phyloP scores from a whole-genome alignment of 345 rosid species.

The Corchorus capsularis region DNA sequence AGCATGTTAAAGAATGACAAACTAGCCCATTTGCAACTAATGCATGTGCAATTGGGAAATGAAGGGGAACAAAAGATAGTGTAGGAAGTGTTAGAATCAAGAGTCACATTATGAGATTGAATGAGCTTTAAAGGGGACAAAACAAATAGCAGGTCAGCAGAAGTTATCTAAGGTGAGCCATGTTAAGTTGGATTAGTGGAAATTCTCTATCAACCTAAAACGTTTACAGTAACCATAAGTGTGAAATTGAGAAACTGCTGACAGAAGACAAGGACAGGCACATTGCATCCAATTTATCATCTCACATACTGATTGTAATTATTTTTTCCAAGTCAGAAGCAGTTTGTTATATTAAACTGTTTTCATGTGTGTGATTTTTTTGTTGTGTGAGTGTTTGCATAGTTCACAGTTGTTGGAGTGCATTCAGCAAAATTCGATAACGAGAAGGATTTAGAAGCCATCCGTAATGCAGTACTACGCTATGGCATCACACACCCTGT shows the following conservation, averaged over 20 bases:
- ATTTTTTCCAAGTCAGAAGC: background rate
- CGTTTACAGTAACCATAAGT: conserved; percentile 2
- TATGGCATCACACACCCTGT: conserved; percentile 86
- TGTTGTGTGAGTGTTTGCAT: conserved; percentile 24
- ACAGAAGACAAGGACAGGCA: background rate
- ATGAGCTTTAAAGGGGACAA: background rate
- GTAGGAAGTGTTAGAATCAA: background rate
- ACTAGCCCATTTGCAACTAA: background rate
- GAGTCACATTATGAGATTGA: background rate
- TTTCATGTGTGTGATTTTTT: background rate
- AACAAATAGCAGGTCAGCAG: background rate
- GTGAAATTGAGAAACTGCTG: background rate
- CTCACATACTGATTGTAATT: background rate
- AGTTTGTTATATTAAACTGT: background rate
- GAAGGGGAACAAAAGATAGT: background rate
- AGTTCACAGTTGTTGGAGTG: conserved; percentile 95
- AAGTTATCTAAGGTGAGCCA: background rate
- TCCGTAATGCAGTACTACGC: conserved; percentile 85
- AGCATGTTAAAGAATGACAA: background rate
- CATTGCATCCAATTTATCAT: background rate
- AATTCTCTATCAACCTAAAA: background rate
- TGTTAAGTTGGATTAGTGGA: background rate
- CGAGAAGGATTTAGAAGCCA: conserved; percentile 95
- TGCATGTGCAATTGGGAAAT: background rate
- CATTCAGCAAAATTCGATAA: conserved; percentile 98